A percentile compares a stretch with the other conserved stretches of the same genome.
Conservation (phyloP, 2,329 filamentous ascomycete genomes). For the Calonectria hongkongensis region DNA sequence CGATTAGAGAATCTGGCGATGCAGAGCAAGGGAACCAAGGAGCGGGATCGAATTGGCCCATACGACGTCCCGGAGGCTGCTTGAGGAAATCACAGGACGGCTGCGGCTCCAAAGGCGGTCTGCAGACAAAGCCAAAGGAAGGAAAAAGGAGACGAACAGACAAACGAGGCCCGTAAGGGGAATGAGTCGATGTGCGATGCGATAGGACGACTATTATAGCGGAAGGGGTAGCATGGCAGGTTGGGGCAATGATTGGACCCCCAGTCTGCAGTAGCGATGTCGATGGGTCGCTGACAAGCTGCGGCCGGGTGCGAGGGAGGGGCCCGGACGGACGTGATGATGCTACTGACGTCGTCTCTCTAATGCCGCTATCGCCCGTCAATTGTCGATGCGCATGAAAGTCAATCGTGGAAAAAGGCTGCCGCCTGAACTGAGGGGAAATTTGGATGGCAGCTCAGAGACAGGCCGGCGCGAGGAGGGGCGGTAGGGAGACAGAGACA, state of each 20-base stretch:
- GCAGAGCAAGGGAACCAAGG: conserved; percentile 13
- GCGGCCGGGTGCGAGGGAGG: conserved; percentile 11
- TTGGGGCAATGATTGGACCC: conserved; percentile 34
- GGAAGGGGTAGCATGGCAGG: conserved; percentile 42
- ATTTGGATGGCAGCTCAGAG: conserved; percentile 10
- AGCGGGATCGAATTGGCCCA: conserved; percentile 17
- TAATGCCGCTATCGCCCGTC: neutral
- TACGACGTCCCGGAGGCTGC: conserved; percentile 10
- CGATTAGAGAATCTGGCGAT: conserved; percentile 27
- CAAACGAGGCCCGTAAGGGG: conserved; percentile 29
- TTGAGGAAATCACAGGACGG: conserved; percentile 11
- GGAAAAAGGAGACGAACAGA: conserved; percentile 37
- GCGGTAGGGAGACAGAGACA: conserved; percentile 27
- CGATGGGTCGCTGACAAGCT: conserved; percentile 14
- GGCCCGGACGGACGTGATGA: conserved; percentile 1
- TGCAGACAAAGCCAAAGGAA: conserved; percentile 36
- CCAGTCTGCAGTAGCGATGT: conserved; percentile 14
- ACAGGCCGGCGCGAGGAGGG: conserved; percentile 22
- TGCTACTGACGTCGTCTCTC: conserved; percentile 23
- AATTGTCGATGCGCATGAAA: conserved; percentile 23
- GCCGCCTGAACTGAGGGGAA: conserved; percentile 4
- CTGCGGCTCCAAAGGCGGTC: conserved; percentile 37
- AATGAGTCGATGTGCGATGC: conserved; percentile 38
- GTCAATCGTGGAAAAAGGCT: neutral
- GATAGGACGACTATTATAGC: conserved; percentile 34